A percentile compares a stretch with the other conserved stretches of the same genome.
These are phyloP conservation scores for Chlorella sorokiniana DNA, from an alignment of 139 green algal species.

Conservation along the genomic window DNA sequence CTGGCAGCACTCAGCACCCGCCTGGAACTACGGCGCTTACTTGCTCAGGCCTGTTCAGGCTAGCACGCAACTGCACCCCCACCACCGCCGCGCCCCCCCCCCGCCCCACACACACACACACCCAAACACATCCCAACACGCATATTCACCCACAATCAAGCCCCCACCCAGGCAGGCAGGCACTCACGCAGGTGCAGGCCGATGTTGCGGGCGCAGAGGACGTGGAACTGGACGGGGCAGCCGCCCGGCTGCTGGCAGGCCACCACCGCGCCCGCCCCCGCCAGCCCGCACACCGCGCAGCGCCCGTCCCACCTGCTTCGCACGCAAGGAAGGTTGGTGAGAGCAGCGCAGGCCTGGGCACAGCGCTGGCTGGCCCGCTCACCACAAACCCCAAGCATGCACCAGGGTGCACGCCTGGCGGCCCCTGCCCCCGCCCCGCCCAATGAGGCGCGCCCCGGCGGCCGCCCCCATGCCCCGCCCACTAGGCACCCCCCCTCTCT, in stretches of 20 bases:
- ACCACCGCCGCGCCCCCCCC: too few relatives aligned
- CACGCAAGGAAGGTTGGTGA: too few relatives aligned
- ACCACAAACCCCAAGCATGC: constrained; percentile 10
- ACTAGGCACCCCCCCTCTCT: neutral
- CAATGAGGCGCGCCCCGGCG: neutral
- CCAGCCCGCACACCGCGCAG: constrained; percentile 52
- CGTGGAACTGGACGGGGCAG: constrained; percentile 75
- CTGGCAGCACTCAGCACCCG: too few relatives aligned
- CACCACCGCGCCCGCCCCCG: constrained; percentile 56
- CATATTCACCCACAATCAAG: too few relatives aligned
- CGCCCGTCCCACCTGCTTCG: constrained; percentile 41
- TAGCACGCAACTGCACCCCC: too few relatives aligned
- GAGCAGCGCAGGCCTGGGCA: constrained; percentile 47
- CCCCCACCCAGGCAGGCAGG: neutral
- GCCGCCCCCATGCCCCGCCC: neutral
- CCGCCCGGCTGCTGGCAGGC: constrained; percentile 56
- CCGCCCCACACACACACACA: too few relatives aligned
- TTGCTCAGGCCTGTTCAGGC: too few relatives aligned
- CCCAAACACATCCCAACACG: too few relatives aligned
- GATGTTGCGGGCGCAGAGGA: constrained; percentile 77
- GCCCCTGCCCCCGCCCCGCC: too few relatives aligned
- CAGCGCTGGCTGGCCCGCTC: constrained; percentile 33
- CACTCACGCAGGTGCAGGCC: constrained; percentile 67
- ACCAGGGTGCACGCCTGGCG: neutral
- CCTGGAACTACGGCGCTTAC: too few relatives aligned